These are phyloP conservation scores for Candida adriatica DNA, from an alignment of 805 yeast genomes.

Conservation along the genomic window DNA sequence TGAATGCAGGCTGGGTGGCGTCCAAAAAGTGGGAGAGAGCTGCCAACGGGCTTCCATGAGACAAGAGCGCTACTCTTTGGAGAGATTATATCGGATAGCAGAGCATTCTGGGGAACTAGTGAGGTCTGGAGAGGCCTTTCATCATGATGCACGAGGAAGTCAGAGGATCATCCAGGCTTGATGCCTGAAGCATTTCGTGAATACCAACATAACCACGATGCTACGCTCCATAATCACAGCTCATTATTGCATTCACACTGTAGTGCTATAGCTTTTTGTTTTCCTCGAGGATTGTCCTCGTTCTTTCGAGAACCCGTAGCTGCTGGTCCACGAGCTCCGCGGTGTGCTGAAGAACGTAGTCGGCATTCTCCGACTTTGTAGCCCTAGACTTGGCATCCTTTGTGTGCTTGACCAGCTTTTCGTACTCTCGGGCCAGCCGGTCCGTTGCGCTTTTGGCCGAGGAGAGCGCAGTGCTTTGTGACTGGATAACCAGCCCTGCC, in stretches of 20 bases:
- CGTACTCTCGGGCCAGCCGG: constrained; percentile 5
- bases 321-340: constrained; percentile 70
- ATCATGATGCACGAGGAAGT: no score
- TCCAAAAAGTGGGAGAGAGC: constrained; percentile 67
- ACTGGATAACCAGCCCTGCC: constrained; percentile 15
- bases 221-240: no score
- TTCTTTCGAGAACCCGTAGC: constrained; percentile 60
- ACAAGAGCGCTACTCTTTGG: neutral
- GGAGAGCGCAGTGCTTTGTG: constrained; percentile 14
- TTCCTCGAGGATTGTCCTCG: constrained; percentile 33
- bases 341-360: constrained; percentile 39
- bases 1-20: constrained; percentile 81
- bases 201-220: no score
- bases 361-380: constrained; percentile 2
- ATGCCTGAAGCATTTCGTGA: no score
- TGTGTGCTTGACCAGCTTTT: constrained; percentile 5
- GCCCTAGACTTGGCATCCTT: constrained; percentile 2
- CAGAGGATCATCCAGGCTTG: no score
- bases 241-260: no score
- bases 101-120: no score
- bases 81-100: no score
- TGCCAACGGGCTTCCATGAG: constrained; percentile 27
- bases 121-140: no score
- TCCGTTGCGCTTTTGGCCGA: constrained; percentile 8
- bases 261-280: constrained; percentile 16